These are phyloP conservation scores for Chlorociboria aeruginascens DNA, from an alignment of 495 filamentous ascomycete genomes.

Conservation along the genomic window DNA sequence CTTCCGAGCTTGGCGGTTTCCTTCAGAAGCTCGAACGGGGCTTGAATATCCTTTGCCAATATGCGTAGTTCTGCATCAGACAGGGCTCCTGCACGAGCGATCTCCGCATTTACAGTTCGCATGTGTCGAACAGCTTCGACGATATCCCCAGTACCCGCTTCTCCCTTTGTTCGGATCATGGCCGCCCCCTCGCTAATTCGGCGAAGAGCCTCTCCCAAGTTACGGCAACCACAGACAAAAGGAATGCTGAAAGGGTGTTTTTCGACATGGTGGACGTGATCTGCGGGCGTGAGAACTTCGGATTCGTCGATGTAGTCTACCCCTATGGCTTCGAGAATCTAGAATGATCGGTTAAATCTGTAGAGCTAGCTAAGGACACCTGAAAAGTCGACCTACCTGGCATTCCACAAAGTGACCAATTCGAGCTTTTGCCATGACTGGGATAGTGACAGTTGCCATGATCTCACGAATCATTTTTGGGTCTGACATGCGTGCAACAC, in stretches of 20 bases:
- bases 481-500: slow-evolving; percentile 96
- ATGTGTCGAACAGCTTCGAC: slow-evolving; percentile 96
- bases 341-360: neutral
- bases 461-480: slow-evolving; percentile 93
- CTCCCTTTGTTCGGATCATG: slow-evolving; percentile 98
- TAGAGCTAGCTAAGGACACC: neutral
- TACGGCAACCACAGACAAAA: slow-evolving; percentile 95
- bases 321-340: slow-evolving; percentile 90
- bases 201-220: slow-evolving; percentile 86
- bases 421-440: slow-evolving; percentile 97
- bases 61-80: slow-evolving; percentile 56
- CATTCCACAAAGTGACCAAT: slow-evolving; percentile 98
- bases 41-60: slow-evolving; percentile 71
- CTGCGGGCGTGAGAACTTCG: slow-evolving; percentile 93
- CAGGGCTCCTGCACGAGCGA: slow-evolving; percentile 54
- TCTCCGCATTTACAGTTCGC: slow-evolving; percentile 77
- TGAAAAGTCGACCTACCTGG: slow-evolving; percentile 40
- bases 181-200: slow-evolving; percentile 90
- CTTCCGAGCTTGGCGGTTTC: slow-evolving; percentile 77
- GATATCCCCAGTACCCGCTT: slow-evolving; percentile 96
- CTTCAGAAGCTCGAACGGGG: slow-evolving; percentile 64
- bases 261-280: slow-evolving; percentile 81
- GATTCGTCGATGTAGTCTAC: slow-evolving; percentile 98
- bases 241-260: slow-evolving; percentile 75
- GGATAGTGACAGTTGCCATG: slow-evolving; percentile 92